Evolutionary conservation across 495 filamentous ascomycete genomes (phyloP).

Genomic region (Hyaloscypha finlandica): DNA sequence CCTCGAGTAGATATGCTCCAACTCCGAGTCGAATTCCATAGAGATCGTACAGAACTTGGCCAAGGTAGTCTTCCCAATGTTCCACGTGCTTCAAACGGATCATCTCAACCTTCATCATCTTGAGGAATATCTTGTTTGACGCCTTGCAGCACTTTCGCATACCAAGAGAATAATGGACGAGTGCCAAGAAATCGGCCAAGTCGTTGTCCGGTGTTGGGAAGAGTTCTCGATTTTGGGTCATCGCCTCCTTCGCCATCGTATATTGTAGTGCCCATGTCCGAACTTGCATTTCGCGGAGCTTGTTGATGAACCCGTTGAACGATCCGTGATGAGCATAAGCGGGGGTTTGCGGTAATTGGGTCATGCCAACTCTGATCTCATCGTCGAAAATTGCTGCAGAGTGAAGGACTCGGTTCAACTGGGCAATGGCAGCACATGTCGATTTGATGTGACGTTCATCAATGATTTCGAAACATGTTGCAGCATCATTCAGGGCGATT

Average conservation of each 20-base stretch:
- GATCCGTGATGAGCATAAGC: conserved; percentile 39
- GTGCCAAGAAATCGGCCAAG: conserved; percentile 70
- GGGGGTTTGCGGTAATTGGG: conserved; percentile 44
- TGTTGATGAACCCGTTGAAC: conserved; percentile 57
- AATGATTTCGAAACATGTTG: conserved; percentile 78
- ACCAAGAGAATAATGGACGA: conserved; percentile 83
- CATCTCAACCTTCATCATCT: conserved; percentile 81
- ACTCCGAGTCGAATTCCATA: conserved; percentile 80
- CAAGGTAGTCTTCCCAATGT: conserved; percentile 75
- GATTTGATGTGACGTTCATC: conserved; percentile 73
- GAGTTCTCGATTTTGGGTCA: conserved; percentile 61
- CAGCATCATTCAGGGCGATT: conserved; percentile 61
- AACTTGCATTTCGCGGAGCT: conserved; percentile 86
- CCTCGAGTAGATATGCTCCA: conserved; percentile 63
- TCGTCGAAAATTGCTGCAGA: conserved; percentile 80
- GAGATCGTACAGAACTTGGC: conserved; percentile 86
- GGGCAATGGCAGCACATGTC: conserved; percentile 67
- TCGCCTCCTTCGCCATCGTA: conserved; percentile 72
- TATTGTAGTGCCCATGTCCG: conserved; percentile 81
- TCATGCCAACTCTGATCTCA: conserved; percentile 72
- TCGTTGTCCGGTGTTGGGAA: conserved; percentile 68
- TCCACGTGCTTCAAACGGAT: conserved; percentile 62
- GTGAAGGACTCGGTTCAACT: conserved; percentile 71
- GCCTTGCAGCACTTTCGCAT: conserved; percentile 82
- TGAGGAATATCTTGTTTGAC: conserved; percentile 85